These are phyloP conservation scores for Knoxia roxburghii DNA, from an alignment of 257 asterid species.

Conservation along the genomic window DNA sequence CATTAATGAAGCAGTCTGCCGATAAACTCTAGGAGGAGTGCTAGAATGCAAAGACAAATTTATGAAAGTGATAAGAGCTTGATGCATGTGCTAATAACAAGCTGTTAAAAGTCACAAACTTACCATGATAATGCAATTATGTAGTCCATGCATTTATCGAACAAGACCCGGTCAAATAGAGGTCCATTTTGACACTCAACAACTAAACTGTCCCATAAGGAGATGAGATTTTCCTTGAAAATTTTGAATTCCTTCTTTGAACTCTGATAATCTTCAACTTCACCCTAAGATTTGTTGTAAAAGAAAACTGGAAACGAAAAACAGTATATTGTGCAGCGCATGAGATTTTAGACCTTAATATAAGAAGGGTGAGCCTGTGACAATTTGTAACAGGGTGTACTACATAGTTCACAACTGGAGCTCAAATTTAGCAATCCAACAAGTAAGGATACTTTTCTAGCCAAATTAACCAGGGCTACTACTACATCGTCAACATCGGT, in stretches of 20 bases:
- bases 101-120: constrained; percentile 22
- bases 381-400: constrained; percentile 1
- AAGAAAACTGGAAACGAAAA: constrained; percentile 27
- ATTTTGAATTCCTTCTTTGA: constrained; percentile 82
- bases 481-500: constrained; percentile 89
- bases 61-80: constrained; percentile 16
- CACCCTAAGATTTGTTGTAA: constrained; percentile 60
- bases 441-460: constrained; percentile 66
- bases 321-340: background rate
- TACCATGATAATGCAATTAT: constrained; percentile 97
- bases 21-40: constrained; percentile 96
- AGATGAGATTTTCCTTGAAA: constrained; percentile 83
- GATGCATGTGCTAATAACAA: background rate
- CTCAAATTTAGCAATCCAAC: background rate
- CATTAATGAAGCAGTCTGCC: constrained; percentile 85
- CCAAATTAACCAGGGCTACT: constrained; percentile 82
- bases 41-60: constrained; percentile 40
- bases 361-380: background rate
- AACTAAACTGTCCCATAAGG: constrained; percentile 85
- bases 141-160: constrained; percentile 93
- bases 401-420: background rate
- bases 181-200: constrained; percentile 91
- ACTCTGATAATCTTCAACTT: constrained; percentile 88
- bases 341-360: background rate
- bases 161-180: constrained; percentile 75